Evolutionary conservation across 225 moss, liverwort and hornwort species (phyloP), one percentile per base, ranked within the genome.

Genomic region (Marchantia paleacea): DNA sequence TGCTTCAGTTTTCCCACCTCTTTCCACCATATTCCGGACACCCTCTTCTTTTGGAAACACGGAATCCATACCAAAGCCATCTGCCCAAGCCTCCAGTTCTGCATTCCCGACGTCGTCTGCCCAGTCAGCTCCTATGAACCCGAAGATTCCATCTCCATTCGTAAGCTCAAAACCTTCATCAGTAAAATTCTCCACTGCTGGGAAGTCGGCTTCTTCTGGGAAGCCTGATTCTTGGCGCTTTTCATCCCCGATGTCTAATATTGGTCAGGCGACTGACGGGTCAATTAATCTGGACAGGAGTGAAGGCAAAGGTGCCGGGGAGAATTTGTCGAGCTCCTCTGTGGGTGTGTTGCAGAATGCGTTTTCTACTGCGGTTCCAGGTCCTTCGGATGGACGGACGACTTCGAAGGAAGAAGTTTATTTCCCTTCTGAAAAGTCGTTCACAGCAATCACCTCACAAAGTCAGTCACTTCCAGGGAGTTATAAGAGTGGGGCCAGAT

Each of bases 1-100:
- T 62, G 26, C 77, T 47, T 62, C 77, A 47, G 13, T 66, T 66
- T 62, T 78, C 61, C 31, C 77, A 16, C 50, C 77, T 4, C n/a
- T 52, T 25, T 31, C 77, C 3, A 22, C 49, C 63, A 62, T 66
- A 24, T 62, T 66, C 16, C 63, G 15, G 77, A 10, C 62, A 61
- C 77, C 77, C 11, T 48, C 77, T 30, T 64, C 30, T 24, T 30
- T 66, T 52, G 55, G 47, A 25, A 66, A 66, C 12, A 78, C 77
- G 9, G 61, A 62, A 10, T 22, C n/a, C 4, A 14, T 20, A 48
- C 12, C 18, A 29, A 70, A 70, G 7, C 47, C 69, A 13, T 26
- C 28, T 73, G 30, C n/a, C 11, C 24, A n/a, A 52, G 52, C 52
- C 12, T 73, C 73, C 25, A 73, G 52, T 10, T 73, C 73, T 54